Evolutionary conservation across 495 filamentous ascomycete genomes (phyloP).

Genomic region (Podospora tetraspora): DNA sequence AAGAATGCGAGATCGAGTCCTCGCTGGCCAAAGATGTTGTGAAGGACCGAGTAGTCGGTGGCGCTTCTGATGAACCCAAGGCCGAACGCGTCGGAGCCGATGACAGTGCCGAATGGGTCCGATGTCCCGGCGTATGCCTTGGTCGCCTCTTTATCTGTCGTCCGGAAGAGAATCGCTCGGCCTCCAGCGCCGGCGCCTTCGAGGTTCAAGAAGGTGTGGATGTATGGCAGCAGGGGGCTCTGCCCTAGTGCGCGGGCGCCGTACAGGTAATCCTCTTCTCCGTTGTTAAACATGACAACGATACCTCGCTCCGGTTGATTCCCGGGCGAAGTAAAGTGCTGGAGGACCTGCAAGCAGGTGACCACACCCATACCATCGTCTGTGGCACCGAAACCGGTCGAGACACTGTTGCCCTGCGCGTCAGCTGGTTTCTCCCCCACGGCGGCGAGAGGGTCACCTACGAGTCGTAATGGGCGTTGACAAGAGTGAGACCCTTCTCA

Average conservation of each 20-base stretch:
- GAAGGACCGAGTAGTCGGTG: constrained; percentile 87
- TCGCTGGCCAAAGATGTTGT: constrained; percentile 72
- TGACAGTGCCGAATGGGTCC: constrained; percentile 77
- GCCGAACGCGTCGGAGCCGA: constrained; percentile 78
- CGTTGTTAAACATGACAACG: constrained; percentile 87
- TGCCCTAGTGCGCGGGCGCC: constrained; percentile 82
- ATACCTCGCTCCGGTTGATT: constrained; percentile 74
- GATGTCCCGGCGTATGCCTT: constrained; percentile 62
- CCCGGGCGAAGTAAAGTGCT: constrained; percentile 74
- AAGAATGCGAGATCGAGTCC: constrained; percentile 90
- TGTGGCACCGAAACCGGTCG: constrained; percentile 82
- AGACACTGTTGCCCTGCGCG: constrained; percentile 57
- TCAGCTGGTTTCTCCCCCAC: constrained; percentile 9
- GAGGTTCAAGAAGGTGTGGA: constrained; percentile 85
- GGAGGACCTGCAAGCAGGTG: constrained; percentile 78
- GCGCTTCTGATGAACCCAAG: constrained; percentile 69
- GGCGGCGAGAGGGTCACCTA: constrained; percentile 8
- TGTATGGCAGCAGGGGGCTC: constrained; percentile 69
- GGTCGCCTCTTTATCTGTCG: constrained; percentile 82
- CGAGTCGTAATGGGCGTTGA: constrained; percentile 92
- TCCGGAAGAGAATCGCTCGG: constrained; percentile 78
- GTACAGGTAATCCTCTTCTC: constrained; percentile 90
- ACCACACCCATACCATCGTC: constrained; percentile 91
- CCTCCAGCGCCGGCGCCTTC: constrained; percentile 95
- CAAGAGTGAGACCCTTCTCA: constrained; percentile 71